These are phyloP conservation scores for Phytophthora agathidicida DNA, from an alignment of 352 stramenopile genomes.

Conservation along the genomic window DNA sequence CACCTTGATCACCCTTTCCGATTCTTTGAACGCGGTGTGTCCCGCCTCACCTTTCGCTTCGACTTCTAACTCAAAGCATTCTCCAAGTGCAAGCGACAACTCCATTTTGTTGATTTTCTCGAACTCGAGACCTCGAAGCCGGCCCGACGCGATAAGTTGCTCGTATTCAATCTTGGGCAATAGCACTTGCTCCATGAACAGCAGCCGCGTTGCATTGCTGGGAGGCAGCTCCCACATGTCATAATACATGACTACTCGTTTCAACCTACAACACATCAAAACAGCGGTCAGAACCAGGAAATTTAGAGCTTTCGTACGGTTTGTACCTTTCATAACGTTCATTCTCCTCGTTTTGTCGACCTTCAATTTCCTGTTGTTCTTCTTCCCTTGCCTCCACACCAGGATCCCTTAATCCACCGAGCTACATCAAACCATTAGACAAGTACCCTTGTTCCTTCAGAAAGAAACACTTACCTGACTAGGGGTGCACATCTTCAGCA, in stretches of 20 bases:
- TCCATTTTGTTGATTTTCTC: constrained; percentile 88
- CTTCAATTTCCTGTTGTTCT: constrained; percentile 52
- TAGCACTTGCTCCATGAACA: constrained; percentile 90
- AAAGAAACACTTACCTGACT: constrained; percentile 37
- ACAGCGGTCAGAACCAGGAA: background rate
- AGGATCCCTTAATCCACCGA: constrained; percentile 43
- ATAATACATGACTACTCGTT: constrained; percentile 84
- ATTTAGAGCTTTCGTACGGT: no score
- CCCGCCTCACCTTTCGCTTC: constrained; percentile 52
- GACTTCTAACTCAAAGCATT: constrained; percentile 88
- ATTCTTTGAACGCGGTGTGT: constrained; percentile 49
- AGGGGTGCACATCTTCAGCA: constrained; percentile 57
- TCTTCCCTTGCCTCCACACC: constrained; percentile 55
- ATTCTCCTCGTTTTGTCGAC: constrained; percentile 54
- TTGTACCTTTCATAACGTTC: constrained; percentile 57
- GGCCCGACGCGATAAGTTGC: constrained; percentile 61
- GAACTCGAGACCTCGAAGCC: constrained; percentile 77
- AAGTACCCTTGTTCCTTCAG: background rate
- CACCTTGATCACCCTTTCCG: constrained; percentile 54
- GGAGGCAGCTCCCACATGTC: constrained; percentile 87
- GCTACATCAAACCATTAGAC: constrained; percentile 24
- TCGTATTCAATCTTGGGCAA: constrained; percentile 80
- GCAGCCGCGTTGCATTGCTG: constrained; percentile 68
- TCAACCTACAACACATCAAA: constrained; percentile 44
- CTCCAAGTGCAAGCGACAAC: constrained; percentile 76